Base-by-base conservation (phyloP, 306 rosid species). In the Acacia acuminata region DNA sequence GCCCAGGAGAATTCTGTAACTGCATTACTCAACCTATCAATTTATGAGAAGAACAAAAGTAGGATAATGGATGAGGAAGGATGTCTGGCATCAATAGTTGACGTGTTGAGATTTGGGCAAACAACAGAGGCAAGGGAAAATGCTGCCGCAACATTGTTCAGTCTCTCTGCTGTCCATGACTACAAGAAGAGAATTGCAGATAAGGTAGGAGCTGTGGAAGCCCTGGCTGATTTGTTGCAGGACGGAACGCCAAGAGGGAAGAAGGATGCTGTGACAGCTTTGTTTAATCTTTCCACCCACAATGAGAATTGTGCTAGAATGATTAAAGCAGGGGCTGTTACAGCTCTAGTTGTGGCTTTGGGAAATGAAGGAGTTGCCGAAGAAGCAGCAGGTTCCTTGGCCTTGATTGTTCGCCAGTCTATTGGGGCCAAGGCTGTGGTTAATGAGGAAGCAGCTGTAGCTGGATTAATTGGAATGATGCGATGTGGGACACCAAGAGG, bases 1-100 rank as follows among this genome's bases (percentile, higher is more conserved):
- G 94, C 94, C 3, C 98, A 94, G 85, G 97, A 94, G 92, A 94
- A 94, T 73, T 90, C 98, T 7, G 94, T 94, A 15, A 94, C 97
- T 22, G 98, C 98, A 44, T 85, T 94, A 92, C 98, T 94, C 56
- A 94, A 94, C 44, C 84, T 92, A 6, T 94, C 98, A 2, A 94
- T 94, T 47, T 92, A 85, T 82, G 98, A 94, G 27, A 84, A 82
- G 73, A 94, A 94, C 86, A 94, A 90, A 75, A 90, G 97, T 80
- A 80, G 80, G 75, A 94, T 94, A 42, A 90, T 94, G 94, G 86
- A 88, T 11, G 97, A 93, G 84, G 86, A 79, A 84, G 97, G 97
- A 73, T 94, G 98, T 82, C 77, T 94, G 82, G 87, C 84, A 63
- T 88, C 93, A 4, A 90, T 94, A 71, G 87, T 92, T 48, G 73